phyloP scores from a whole-genome alignment of 805 yeast genomes.

The Yamadazyma olivae region DNA sequence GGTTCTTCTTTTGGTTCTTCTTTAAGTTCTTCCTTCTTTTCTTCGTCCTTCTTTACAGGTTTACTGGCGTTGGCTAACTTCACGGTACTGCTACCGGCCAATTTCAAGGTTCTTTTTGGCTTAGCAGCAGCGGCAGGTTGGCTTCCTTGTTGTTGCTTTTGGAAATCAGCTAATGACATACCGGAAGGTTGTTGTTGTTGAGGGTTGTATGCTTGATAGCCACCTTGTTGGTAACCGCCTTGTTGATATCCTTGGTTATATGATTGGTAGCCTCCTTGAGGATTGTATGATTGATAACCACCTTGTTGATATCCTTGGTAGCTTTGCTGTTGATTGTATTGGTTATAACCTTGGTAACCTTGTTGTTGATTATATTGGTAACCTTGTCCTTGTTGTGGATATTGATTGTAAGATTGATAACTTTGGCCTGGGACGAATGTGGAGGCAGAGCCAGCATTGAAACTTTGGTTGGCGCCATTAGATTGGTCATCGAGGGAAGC shows the following conservation, averaged over 20 bases:
- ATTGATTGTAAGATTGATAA: slow-evolving; percentile 15
- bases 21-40: slow-evolving; percentile 13
- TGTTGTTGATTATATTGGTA: slow-evolving; percentile 3
- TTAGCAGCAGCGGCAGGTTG: slow-evolving; percentile 59
- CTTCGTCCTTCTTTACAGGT: slow-evolving; percentile 16
- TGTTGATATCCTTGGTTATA: too few relatives aligned
- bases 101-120: slow-evolving; percentile 67
- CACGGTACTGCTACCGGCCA: slow-evolving; percentile 63
- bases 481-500: slow-evolving; percentile 29
- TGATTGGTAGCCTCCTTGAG: slow-evolving; percentile 19
- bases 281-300: slow-evolving; percentile 11
- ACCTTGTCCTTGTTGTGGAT: slow-evolving; percentile 11
- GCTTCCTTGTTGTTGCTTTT: slow-evolving; percentile 57
- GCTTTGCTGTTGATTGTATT: slow-evolving; percentile 20
- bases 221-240: slow-evolving; percentile 16
- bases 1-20: slow-evolving; percentile 24
- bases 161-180: slow-evolving; percentile 80
- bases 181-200: slow-evolving; percentile 20
- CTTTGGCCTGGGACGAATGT: slow-evolving; percentile 46
- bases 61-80: slow-evolving; percentile 56
- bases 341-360: slow-evolving; percentile 11
- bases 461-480: slow-evolving; percentile 16
- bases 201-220: slow-evolving; percentile 13
- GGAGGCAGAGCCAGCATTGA: slow-evolving; percentile 49
- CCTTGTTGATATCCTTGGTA: slow-evolving; percentile 18